These are phyloP conservation scores for Penicillium chermesinum DNA, from an alignment of 495 filamentous ascomycete species.

Conservation along the genomic window DNA sequence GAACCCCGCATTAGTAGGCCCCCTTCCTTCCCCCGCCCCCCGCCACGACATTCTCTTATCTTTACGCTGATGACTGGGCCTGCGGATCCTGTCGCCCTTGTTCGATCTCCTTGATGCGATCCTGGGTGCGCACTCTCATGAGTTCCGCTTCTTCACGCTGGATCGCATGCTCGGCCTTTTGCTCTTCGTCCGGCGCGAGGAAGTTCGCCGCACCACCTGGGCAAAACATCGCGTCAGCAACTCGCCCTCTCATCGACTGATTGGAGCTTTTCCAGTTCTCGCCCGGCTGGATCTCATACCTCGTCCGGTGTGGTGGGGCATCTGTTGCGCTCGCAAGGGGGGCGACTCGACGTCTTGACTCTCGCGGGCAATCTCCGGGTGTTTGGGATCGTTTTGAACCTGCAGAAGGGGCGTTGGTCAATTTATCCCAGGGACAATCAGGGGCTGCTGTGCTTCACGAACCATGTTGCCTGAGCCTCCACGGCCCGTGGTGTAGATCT, in stretches of 20 bases:
- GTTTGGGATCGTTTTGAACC: conserved; percentile 53
- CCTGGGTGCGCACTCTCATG: conserved; percentile 32
- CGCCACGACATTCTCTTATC: no score
- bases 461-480: conserved; percentile 74
- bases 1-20: conserved; percentile 8
- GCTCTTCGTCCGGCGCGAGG: conserved; percentile 36
- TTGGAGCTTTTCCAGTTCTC: neutral
- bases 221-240: neutral
- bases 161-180: conserved; percentile 23
- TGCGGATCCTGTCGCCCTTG: conserved; percentile 24
- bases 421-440: no score
- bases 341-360: conserved; percentile 72
- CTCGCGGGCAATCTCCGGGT: conserved; percentile 62
- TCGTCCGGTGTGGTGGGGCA: conserved; percentile 41
- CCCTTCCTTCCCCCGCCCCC: neutral
- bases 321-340: conserved; percentile 43
- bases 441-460: no score
- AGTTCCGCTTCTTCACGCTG: conserved; percentile 35
- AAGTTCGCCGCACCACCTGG: conserved; percentile 44
- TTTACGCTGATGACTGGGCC: conserved; percentile 15
- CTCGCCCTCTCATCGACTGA: no score
- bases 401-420: no score
- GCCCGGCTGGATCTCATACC: conserved; percentile 25
- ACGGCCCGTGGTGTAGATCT: conserved; percentile 78
- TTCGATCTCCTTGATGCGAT: conserved; percentile 36